Base-by-base conservation (phyloP, 805 yeast genomes). In the Kurtzmaniella fragi region DNA sequence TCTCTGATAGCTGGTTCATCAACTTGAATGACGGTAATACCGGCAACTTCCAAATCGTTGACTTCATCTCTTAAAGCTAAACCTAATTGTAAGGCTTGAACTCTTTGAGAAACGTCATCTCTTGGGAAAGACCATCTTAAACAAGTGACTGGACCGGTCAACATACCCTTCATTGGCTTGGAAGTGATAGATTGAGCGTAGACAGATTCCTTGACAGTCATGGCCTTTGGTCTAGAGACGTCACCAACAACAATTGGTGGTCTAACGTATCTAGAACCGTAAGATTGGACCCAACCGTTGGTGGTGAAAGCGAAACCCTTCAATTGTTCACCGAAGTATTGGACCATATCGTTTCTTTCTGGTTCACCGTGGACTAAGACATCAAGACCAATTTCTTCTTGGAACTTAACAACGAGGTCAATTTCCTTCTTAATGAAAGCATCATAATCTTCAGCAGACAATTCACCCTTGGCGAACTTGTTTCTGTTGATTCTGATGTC, bases 121-220 rank as follows among this genome's bases (percentile, higher is more conserved):
- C 99, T 88, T 78, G 99, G 99, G 97, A 93, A 93, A 58, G 99
- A 93, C 99, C 99, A 93, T 82, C 99, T 87, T 70, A 93, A 84
- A 75, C 95, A 88, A 66, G 99, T 93, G 61, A 93, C 93, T 69
- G 99, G 99, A 75, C 99, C 99, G 66, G 99, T 90, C 69, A 93
- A 84, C 99, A 93, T 93, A 87, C 99, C 99, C 82, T 93, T 93
- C 81, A 93, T 86, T 66, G 97, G 96, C 78, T 85, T 86, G 59
- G 80, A 71, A 62, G 97, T 89, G 67, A 93, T 73, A 49, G 96
- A 85, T 80, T 93, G 99, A 59, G 99, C 99, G 74, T 88, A 93
- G 62, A 93, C 96, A 48, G 97, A 90, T 80, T 93, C 99, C 80
- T 89, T 91, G 56, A 93, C 98, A 57, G 99, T 82, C 96, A 93